These are phyloP conservation scores for Adansonia rubrostipa DNA, from an alignment of 441 rosid species.

Conservation along the genomic window DNA sequence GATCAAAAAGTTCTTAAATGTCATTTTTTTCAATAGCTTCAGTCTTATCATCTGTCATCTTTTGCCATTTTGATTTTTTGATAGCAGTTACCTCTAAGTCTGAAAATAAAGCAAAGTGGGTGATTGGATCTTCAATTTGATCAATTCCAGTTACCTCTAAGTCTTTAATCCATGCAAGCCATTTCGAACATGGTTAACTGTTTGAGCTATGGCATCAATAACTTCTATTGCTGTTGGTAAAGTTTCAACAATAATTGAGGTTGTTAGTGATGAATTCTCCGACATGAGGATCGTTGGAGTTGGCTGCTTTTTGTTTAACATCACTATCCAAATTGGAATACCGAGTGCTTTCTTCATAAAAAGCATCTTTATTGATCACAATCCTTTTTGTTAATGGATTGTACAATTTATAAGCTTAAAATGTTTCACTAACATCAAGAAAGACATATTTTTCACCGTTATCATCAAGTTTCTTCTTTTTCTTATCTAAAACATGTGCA, in stretches of 20 bases:
- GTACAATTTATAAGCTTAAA: background rate
- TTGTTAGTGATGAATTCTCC: background rate
- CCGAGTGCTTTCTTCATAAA: background rate
- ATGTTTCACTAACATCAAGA: background rate
- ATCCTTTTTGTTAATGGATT: background rate
- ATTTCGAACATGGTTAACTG: background rate
- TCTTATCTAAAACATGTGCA: background rate
- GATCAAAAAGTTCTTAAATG: too few species aligned
- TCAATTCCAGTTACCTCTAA: background rate
- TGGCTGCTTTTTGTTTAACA: background rate
- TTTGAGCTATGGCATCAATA: background rate
- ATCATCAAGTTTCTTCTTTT: background rate
- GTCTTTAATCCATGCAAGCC: background rate
- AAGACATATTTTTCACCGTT: conserved; percentile 7
- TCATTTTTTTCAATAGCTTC: too few species aligned
- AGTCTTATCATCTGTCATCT: too few species aligned
- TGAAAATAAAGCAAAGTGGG: too few species aligned
- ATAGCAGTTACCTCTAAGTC: too few species aligned
- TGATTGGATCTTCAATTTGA: too few species aligned
- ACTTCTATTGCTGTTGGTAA: background rate
- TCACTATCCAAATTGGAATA: background rate
- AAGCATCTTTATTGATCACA: background rate
- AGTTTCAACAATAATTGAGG: background rate
- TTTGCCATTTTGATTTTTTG: too few species aligned
- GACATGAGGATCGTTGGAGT: too few species aligned